These are phyloP conservation scores for Chaetoceros tenuissimus DNA, from an alignment of 108 stramenopile species.

Conservation along the genomic window DNA sequence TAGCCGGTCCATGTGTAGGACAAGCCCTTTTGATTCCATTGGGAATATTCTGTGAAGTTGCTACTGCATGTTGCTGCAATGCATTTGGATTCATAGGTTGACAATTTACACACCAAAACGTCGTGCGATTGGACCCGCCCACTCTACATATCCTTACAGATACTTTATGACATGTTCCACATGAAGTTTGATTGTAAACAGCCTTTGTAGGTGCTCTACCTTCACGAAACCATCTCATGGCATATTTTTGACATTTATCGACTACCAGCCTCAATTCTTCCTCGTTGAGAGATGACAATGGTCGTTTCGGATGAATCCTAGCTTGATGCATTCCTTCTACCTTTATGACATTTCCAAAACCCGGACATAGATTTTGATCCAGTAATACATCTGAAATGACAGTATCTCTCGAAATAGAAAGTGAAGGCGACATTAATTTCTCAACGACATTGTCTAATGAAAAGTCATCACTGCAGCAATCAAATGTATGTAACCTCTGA, in stretches of 20 bases:
- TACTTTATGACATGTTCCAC: conserved; percentile 35
- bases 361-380: conserved; percentile 47
- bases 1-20: conserved; percentile 44
- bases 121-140: conserved; percentile 42
- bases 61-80: background rate
- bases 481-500: conserved; percentile 15
- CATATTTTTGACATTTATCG: conserved; percentile 24
- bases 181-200: conserved; percentile 57
- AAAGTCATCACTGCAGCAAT: conserved; percentile 33
- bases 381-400: conserved; percentile 50
- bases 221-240: conserved; percentile 40
- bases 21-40: conserved; percentile 13
- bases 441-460: conserved; percentile 29
- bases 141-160: conserved; percentile 43
- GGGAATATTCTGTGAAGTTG: background rate
- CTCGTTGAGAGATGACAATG: conserved; percentile 23
- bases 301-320: conserved; percentile 37
- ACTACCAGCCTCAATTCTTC: conserved; percentile 29
- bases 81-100: conserved; percentile 24
- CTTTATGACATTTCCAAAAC: conserved; percentile 65
- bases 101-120: conserved; percentile 53
- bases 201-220: conserved; percentile 40
- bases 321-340: conserved; percentile 49
- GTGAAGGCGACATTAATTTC: conserved; percentile 9
- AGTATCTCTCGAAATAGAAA: conserved; percentile 1